A percentile compares a stretch with the other conserved stretches of the same genome.
Conservation (phyloP, 768 basidiomycete genomes). For the Tricholoma bakamatsutake region DNA sequence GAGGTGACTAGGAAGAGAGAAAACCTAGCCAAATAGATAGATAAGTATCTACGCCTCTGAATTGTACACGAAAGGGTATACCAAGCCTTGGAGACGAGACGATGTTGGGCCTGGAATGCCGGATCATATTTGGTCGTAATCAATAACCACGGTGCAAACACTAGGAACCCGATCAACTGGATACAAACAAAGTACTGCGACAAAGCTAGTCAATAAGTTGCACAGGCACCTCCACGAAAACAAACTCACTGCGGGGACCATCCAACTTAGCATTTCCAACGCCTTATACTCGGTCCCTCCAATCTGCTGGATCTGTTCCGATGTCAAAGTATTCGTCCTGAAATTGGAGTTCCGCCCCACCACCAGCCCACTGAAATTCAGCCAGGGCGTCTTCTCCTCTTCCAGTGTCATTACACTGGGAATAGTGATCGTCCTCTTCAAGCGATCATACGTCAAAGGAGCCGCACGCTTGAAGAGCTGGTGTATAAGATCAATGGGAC, state of each 20-base stretch:
- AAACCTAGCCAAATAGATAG: constrained; percentile 26
- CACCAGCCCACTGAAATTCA: constrained; percentile 31
- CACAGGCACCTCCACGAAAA: not conserved
- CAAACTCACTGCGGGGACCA: constrained; percentile 36
- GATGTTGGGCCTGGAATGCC: constrained; percentile 42
- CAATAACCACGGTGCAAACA: constrained; percentile 60
- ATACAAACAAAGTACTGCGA: constrained; percentile 57
- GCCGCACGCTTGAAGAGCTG: constrained; percentile 31
- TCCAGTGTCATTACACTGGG: constrained; percentile 38
- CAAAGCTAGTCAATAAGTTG: constrained; percentile 5
- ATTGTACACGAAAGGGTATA: constrained; percentile 17
- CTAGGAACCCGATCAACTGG: constrained; percentile 49
- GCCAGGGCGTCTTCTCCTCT: constrained; percentile 29
- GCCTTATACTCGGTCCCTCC: constrained; percentile 76
- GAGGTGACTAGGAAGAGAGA: constrained; percentile 38
- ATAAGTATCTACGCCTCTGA: not conserved
- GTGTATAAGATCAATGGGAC: constrained; percentile 34
- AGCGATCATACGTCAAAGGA: constrained; percentile 37
- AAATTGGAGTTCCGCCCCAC: constrained; percentile 62
- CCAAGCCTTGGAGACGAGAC: constrained; percentile 54
- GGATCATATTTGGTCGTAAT: constrained; percentile 39
- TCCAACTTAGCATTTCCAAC: constrained; percentile 43
- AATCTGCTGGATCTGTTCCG: constrained; percentile 67
- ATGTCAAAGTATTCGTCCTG: constrained; percentile 45
- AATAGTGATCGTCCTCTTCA: constrained; percentile 49